Evolutionary conservation across 2,329 filamentous ascomycete species (phyloP), one percentile per base, ranked within the genome.

Genomic region (Fusarium sp.): DNA sequence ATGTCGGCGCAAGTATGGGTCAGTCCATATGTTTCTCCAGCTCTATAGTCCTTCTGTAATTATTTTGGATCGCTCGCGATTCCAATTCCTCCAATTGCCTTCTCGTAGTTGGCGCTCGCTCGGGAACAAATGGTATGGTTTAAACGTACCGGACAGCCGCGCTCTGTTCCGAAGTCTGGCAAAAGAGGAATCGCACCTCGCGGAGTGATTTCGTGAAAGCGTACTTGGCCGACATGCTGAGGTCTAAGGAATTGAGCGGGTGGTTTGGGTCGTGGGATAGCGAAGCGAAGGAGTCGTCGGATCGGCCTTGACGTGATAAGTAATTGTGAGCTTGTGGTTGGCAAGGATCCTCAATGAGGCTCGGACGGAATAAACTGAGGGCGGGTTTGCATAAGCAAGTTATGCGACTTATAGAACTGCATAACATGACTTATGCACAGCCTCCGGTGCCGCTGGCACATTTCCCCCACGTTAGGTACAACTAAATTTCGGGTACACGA

Each of bases 171-270:
- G 92, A 93, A 55, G 93, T 94, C 84, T 98, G 95, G 86, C 96
- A 98, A 85, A 98, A 95, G 77, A 97, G 88, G 85, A 99, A 99
- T 80, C 96, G 92, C 80, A 99, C 88, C 87, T 99, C 96, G 87
- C 94, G 97, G 80, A 99, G 87, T 73, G 89, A 85, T 82, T 93
- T 92, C 74, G 89, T 88, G 84, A 99, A 99, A 76, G 90, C 93
- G 85, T 97, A 98, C 87, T 96, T 97, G 83, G 88, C 86, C 75
- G 94, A 93, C 96, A 98, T 98, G 72, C 74, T 86, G 43, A 43
- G 21, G 14, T 27, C 18, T 25, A 28, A 49, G 42, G 46, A 37
- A 43, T 60, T 55, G 49, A 34, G 23, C 21, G 23, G 27, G 25
- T 51, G 46, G 41, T 51, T 50, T 50, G 43, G 41, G 28, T 59